phyloP scores from a whole-genome alignment of 139 green algal species.

The Tetradesmus obliquus region DNA sequence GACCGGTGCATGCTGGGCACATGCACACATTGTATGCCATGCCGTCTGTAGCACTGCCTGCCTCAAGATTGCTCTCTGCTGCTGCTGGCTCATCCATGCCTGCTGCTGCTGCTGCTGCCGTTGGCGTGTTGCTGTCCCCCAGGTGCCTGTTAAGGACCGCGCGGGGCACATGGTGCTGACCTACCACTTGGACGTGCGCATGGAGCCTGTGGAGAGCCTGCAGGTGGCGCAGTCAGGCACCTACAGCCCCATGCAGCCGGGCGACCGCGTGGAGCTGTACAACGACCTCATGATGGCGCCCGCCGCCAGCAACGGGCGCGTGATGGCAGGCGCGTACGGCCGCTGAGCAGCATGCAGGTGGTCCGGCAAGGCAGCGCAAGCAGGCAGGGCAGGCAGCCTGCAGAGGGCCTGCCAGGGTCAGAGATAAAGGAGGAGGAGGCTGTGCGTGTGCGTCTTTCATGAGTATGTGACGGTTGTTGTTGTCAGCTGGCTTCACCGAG shows the following conservation, averaged over 20 bases:
- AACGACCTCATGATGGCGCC: background rate
- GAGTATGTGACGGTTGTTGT: background rate
- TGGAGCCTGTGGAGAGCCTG: constrained; percentile 24
- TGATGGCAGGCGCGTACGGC: constrained; percentile 10
- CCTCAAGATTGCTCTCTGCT: background rate
- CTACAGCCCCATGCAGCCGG: background rate
- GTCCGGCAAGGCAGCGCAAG: background rate
- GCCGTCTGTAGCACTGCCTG: background rate
- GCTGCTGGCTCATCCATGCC: background rate
- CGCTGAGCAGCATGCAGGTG: background rate
- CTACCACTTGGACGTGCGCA: constrained; percentile 41
- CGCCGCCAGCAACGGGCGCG: background rate
- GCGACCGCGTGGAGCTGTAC: constrained; percentile 10
- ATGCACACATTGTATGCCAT: background rate
- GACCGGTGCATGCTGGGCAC: background rate
- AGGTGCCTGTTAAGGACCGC: constrained; percentile 42
- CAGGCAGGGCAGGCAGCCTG: background rate
- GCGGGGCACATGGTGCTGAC: constrained; percentile 31
- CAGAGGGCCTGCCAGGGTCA: too few species aligned
- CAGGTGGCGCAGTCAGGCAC: constrained; percentile 14
- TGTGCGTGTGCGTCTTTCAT: too few species aligned
- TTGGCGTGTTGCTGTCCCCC: background rate
- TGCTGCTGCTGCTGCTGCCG: background rate
- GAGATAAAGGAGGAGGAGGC: too few species aligned
- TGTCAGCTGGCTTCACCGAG: background rate